Conservation (phyloP, 441 rosid species). For the Syzygium syzygioides region DNA sequence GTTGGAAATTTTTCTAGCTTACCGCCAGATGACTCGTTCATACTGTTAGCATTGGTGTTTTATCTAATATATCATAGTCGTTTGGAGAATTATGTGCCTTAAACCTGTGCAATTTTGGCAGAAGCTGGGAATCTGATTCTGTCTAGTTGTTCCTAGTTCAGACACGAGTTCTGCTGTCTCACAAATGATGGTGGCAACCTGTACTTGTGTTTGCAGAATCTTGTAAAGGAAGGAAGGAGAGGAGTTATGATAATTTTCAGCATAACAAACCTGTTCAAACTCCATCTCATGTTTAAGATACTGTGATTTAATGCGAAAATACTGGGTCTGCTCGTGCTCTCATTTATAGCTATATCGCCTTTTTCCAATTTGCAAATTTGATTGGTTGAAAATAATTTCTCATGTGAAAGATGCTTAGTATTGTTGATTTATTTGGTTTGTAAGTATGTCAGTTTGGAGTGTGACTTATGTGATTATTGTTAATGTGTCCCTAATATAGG, state of each 20-base stretch:
- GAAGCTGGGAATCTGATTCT: background rate
- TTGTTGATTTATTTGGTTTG: background rate
- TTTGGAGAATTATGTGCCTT: background rate
- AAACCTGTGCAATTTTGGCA: background rate
- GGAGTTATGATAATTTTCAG: background rate
- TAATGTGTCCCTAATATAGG: constrained; percentile 25
- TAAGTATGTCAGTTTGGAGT: background rate
- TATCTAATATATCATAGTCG: background rate
- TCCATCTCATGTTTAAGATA: background rate
- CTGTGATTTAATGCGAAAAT: background rate
- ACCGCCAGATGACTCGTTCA: background rate
- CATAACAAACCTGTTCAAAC: background rate
- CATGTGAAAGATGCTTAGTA: background rate
- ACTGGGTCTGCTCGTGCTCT: background rate
- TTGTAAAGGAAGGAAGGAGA: background rate
- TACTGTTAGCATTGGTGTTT: background rate
- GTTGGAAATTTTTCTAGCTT: background rate
- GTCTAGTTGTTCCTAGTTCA: background rate
- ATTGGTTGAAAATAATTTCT: background rate
- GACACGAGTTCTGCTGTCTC: background rate
- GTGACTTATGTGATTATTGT: background rate
- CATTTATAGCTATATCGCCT: background rate
- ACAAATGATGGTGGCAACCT: background rate
- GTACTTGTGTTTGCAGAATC: background rate
- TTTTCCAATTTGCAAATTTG: background rate